Conservation (phyloP, 345 rosid genomes). For the Mangifera indica region DNA sequence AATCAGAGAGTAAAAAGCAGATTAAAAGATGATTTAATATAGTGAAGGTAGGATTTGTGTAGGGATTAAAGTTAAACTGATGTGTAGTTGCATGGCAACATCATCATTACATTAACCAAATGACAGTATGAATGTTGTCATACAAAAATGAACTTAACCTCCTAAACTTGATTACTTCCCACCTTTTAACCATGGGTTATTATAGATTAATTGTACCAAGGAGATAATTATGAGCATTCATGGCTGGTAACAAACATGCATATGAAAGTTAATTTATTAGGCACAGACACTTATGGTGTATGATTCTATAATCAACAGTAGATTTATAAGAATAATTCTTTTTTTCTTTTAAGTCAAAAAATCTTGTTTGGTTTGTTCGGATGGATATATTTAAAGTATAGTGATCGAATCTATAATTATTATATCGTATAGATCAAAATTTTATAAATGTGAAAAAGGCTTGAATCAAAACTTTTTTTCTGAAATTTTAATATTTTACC, state of each 20-base stretch:
- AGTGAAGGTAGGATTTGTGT: background rate
- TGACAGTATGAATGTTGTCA: background rate
- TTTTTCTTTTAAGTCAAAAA: no score
- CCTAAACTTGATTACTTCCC: background rate
- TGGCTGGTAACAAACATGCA: background rate
- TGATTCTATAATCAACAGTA: background rate
- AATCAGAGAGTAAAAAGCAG: background rate
- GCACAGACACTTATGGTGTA: constrained; percentile 3
- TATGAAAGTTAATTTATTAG: background rate
- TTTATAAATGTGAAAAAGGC: no score
- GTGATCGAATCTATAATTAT: no score
- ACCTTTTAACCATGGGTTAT: constrained; percentile 6
- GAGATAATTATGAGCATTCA: background rate
- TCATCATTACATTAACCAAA: constrained; percentile 9
- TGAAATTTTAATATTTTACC: no score
- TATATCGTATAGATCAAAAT: no score
- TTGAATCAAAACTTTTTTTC: no score
- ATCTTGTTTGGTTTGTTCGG: no score
- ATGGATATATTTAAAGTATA: no score
- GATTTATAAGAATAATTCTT: no score
- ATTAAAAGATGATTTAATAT: background rate
- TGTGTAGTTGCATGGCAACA: background rate
- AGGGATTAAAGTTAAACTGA: background rate
- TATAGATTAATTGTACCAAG: constrained; percentile 1
- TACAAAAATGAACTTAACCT: background rate